phyloP scores from a whole-genome alignment of 2,329 filamentous ascomycete species.

The Cladosporium sp. region DNA sequence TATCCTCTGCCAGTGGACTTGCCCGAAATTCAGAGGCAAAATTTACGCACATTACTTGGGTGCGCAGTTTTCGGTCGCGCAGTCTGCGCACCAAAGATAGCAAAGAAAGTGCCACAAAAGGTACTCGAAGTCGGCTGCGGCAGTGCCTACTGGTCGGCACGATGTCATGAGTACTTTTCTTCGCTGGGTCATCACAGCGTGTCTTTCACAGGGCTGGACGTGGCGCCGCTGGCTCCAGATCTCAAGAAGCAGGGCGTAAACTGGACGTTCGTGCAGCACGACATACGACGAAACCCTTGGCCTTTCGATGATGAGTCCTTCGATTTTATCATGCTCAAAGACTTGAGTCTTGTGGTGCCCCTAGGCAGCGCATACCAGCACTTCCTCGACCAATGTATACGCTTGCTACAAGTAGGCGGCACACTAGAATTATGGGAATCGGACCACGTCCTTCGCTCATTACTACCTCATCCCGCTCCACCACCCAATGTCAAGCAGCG shows the following conservation, averaged over 20 bases:
- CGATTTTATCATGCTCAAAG: conserved; percentile 86
- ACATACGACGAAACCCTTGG: conserved; percentile 72
- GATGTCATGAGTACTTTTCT: conserved; percentile 79
- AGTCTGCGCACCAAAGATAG: conserved; percentile 70
- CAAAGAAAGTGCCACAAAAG: conserved; percentile 68
- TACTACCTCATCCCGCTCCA: conserved; percentile 74
- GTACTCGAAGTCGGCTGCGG: conserved; percentile 89
- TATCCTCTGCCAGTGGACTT: conserved; percentile 92
- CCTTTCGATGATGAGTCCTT: conserved; percentile 81
- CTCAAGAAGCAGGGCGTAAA: conserved; percentile 72
- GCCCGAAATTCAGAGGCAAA: conserved; percentile 83
- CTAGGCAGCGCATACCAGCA: conserved; percentile 56
- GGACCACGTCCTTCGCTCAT: conserved; percentile 79
- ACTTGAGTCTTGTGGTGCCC: conserved; percentile 70
- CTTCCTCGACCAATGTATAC: conserved; percentile 72
- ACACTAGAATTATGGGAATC: conserved; percentile 87
- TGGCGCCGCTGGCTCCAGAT: conserved; percentile 70
- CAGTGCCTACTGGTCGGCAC: conserved; percentile 83
- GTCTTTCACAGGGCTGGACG: conserved; percentile 79
- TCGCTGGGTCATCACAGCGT: conserved; percentile 68
- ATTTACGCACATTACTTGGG: conserved; percentile 76
- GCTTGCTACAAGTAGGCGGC: conserved; percentile 75
- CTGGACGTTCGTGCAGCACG: conserved; percentile 87
- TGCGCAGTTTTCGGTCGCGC: conserved; percentile 80
- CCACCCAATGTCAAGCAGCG: conserved; percentile 58